Base-by-base conservation (phyloP, 2,329 filamentous ascomycete genomes). In the Huntiella abstrusa region DNA sequence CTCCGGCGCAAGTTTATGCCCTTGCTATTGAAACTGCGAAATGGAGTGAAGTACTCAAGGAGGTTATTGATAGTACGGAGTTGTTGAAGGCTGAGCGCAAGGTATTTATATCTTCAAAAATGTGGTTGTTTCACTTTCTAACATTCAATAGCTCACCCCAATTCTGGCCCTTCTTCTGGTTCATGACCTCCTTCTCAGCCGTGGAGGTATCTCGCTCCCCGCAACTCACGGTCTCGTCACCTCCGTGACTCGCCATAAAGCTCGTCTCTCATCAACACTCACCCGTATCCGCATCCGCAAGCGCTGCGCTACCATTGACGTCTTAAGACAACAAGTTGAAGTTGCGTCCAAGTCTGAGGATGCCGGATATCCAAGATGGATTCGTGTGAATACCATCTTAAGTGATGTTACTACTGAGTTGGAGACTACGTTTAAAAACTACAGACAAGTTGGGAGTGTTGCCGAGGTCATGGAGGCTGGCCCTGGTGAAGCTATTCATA, bases 21-120 rank as follows among this genome's bases (percentile, higher is more conserved):
- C 67, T 98, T 33, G 80, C 86, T 16, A 73, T 80, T 16, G 87
- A 96, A 62, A 77, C 83, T 1, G 78, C 81, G 54, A 96, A 94
- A 75, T 95, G 88, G 84, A 91, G 87, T 55, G 60, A 68, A 3
- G 69, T 95, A 2, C 64, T 98, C 41, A 85, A 85, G 56, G 86
- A 94, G 56, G 80, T 95, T n/a, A 75, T 98, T 56, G 85, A 95
- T 54, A 75, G 71, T 53, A 73, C 85, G 1, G 80, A 76, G 3
- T 64, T 96, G 33, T 64, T 96, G 33, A 70, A 71, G n/a, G 64
- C 77, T 7, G 91, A 98, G 65, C 79, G 75, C 52, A 94, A 93
- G 75, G 87, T 91, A 59, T 53, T 46, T 3, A 8, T n/a, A 22
- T 33, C 35, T 45, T 34, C 13, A 28, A 10, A 28, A 28, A 28